Conservation (phyloP, 1,284 basidiomycete species). For the Ganoderma leucocontextum region DNA sequence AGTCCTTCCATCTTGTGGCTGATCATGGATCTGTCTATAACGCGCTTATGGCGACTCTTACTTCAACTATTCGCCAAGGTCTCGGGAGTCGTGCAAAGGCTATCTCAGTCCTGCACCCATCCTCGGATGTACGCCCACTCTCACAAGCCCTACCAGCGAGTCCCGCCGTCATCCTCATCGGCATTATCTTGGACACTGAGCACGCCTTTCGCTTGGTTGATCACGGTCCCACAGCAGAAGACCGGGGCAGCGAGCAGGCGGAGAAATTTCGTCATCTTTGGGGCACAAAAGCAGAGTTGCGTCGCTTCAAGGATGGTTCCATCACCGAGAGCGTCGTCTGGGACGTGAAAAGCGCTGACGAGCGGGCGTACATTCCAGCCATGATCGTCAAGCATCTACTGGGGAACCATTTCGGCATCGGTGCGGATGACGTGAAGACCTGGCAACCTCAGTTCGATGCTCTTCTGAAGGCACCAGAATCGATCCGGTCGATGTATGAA, state of each 20-base stretch:
- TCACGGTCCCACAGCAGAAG: constrained; percentile 83
- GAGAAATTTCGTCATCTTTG: constrained; percentile 86
- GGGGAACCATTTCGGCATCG: constrained; percentile 75
- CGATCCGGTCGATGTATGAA: constrained; percentile 58
- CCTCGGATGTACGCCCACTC: constrained; percentile 54
- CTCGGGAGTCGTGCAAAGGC: constrained; percentile 75
- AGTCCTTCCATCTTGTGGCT: constrained; percentile 54
- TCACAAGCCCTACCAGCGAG: constrained; percentile 60
- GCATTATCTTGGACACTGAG: constrained; percentile 76
- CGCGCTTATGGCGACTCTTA: constrained; percentile 64
- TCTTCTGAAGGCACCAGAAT: constrained; percentile 72
- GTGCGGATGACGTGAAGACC: constrained; percentile 56
- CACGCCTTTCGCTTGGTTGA: constrained; percentile 87
- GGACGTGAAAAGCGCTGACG: constrained; percentile 79
- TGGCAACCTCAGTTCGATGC: constrained; percentile 74
- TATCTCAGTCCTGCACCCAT: constrained; percentile 63
- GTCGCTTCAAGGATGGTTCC: constrained; percentile 97
- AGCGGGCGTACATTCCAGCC: constrained; percentile 81
- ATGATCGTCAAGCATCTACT: constrained; percentile 83
- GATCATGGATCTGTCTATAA: constrained; percentile 70
- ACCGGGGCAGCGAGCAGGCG: constrained; percentile 58
- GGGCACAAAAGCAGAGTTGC: constrained; percentile 92
- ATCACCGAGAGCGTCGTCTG: constrained; percentile 96
- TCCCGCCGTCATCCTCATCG: constrained; percentile 65
- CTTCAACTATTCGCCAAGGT: constrained; percentile 66